Evolutionary conservation across 495 filamentous ascomycete species (phyloP).

Genomic region (Achaetomiella virescens): DNA sequence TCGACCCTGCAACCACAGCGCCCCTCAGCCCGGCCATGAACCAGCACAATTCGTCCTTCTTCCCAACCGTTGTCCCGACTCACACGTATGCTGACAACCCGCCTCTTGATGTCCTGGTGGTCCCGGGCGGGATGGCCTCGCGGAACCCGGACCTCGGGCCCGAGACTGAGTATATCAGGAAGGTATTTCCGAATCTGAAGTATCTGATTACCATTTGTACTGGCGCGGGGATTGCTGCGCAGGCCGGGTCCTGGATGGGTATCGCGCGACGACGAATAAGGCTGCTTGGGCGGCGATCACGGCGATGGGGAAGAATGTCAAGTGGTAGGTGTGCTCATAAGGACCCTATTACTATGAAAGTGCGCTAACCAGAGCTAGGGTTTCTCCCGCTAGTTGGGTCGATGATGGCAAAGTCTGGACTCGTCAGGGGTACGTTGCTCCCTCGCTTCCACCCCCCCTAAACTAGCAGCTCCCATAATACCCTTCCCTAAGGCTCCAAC

Average conservation of each 20-base stretch:
- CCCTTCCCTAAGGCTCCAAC: too few relatives aligned
- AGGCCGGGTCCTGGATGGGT: constrained; percentile 44
- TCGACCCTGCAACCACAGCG: constrained; percentile 41
- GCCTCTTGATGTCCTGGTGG: constrained; percentile 48
- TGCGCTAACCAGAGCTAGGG: constrained; percentile 1
- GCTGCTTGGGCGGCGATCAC: constrained; percentile 41
- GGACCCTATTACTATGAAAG: not conserved
- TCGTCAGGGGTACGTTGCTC: constrained; percentile 16
- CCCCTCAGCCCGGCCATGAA: constrained; percentile 12
- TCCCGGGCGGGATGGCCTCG: constrained; percentile 51
- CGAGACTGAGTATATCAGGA: constrained; percentile 35
- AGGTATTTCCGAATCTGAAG: constrained; percentile 32
- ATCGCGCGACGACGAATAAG: constrained; percentile 52
- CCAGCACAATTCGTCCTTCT: constrained; percentile 23
- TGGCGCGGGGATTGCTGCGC: constrained; percentile 40
- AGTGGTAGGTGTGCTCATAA: constrained; percentile 12
- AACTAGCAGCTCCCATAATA: too few relatives aligned
- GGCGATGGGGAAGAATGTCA: constrained; percentile 18
- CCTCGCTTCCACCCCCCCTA: not conserved
- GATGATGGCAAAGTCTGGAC: constrained; percentile 28
- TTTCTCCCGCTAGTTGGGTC: constrained; percentile 22
- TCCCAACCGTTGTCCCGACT: constrained; percentile 42
- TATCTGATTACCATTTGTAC: constrained; percentile 52
- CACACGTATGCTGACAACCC: constrained; percentile 40
- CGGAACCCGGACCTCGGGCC: constrained; percentile 27